Conservation (phyloP, 2,329 filamentous ascomycete genomes). For the Hypomyces rosellus region DNA sequence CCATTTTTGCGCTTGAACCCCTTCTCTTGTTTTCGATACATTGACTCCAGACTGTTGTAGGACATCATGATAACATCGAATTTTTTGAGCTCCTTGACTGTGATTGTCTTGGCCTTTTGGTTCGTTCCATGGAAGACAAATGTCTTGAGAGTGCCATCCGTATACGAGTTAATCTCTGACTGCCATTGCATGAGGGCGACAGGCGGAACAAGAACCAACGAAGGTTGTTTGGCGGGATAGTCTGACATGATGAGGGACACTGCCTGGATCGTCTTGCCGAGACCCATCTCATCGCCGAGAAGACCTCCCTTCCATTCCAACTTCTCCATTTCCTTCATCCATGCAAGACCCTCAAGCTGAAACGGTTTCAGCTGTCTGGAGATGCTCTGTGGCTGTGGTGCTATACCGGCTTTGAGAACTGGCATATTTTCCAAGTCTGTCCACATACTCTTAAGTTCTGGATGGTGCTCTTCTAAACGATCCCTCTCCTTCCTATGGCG, state of each 20-base stretch:
- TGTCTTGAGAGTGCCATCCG: conserved; percentile 82
- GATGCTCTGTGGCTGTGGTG: conserved; percentile 59
- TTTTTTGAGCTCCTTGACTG: conserved; percentile 65
- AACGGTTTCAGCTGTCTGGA: conserved; percentile 84
- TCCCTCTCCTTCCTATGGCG: conserved; percentile 45
- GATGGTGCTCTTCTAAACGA: conserved; percentile 70
- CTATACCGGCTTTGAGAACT: conserved; percentile 50
- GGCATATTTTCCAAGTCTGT: conserved; percentile 61
- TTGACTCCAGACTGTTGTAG: conserved; percentile 85
- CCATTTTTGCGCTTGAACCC: conserved; percentile 78
- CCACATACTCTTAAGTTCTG: conserved; percentile 82
- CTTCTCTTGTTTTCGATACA: conserved; percentile 87
- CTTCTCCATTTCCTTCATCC: conserved; percentile 90
- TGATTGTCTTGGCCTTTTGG: conserved; percentile 70
- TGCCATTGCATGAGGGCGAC: conserved; percentile 97
- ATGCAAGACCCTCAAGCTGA: conserved; percentile 86
- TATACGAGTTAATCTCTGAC: conserved; percentile 72
- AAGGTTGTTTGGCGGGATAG: conserved; percentile 75
- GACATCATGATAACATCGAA: conserved; percentile 97
- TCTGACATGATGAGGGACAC: conserved; percentile 98
- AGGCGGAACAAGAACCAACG: conserved; percentile 83
- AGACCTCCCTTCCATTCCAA: conserved; percentile 81
- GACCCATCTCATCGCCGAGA: conserved; percentile 95
- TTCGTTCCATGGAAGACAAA: conserved; percentile 88
- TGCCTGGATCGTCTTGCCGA: conserved; percentile 97